Evolutionary conservation across 257 asterid genomes (phyloP).

Genomic region (Solanum rostratum): DNA sequence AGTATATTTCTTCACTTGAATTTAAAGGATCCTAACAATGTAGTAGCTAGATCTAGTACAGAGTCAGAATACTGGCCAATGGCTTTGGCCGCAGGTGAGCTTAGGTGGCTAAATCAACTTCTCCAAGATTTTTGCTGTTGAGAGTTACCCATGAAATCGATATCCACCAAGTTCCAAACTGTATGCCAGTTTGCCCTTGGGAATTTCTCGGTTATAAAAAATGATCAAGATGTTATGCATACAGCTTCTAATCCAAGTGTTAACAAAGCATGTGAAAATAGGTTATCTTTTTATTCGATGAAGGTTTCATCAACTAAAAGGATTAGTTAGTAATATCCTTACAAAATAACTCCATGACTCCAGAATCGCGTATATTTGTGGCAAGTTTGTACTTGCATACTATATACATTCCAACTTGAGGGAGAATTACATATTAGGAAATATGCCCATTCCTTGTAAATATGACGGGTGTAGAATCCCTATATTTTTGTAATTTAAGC

Average conservation of each 20-base stretch:
- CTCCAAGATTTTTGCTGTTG: neutral
- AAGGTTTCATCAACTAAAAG: neutral
- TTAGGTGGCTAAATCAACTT: neutral
- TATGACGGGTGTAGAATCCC: neutral
- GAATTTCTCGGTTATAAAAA: neutral
- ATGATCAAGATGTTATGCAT: neutral
- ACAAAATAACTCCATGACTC: neutral
- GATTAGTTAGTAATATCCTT: neutral
- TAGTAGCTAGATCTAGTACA: neutral
- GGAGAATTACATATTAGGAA: neutral
- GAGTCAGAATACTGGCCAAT: neutral
- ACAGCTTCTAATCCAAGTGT: neutral
- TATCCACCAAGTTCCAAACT: neutral
- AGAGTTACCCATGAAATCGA: neutral
- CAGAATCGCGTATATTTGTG: neutral
- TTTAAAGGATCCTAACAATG: neutral
- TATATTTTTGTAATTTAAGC: neutral
- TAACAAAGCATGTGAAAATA: neutral
- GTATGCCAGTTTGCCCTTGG: neutral
- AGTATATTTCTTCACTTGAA: neutral
- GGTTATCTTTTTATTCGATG: neutral
- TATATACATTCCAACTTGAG: neutral
- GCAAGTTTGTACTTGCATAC: neutral
- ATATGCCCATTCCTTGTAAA: neutral
- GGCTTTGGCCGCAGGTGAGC: neutral